A percentile compares a stretch with the other conserved stretches of the same genome.
Conservation (phyloP, 208 protist genomes). For the Leishmania major region DNA sequence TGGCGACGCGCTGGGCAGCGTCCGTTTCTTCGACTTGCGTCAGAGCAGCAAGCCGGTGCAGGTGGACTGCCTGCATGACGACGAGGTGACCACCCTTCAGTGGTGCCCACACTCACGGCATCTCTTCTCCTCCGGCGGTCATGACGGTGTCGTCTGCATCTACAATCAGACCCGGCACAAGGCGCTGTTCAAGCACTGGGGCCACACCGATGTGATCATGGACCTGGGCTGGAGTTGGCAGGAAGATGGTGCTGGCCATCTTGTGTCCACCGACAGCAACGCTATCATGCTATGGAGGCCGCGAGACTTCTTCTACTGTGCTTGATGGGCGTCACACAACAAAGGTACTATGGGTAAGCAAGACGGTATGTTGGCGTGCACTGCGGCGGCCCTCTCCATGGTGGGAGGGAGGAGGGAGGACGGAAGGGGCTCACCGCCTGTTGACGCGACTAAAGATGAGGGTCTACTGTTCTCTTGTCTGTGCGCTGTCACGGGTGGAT, state of each 20-base stretch:
- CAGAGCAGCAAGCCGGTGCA: constrained; percentile 49
- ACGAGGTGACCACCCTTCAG: constrained; percentile 65
- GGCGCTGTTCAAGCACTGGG: constrained; percentile 83
- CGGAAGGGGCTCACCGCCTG: not conserved
- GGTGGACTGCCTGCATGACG: constrained; percentile 53
- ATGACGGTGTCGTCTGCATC: constrained; percentile 78
- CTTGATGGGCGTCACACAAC: not conserved
- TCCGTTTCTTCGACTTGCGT: constrained; percentile 73
- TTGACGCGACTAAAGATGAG: not conserved
- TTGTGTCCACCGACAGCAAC: constrained; percentile 82
- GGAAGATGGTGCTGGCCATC: constrained; percentile 72
- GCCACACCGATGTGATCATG: constrained; percentile 82
- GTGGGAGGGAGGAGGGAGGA: not conserved
- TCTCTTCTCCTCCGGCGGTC: constrained; percentile 77
- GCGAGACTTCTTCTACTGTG: constrained; percentile 78
- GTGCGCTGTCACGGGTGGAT: not conserved
- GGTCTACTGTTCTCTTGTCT: not conserved
- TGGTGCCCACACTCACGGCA: constrained; percentile 89
- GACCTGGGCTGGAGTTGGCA: constrained; percentile 91
- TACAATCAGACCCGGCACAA: constrained; percentile 59
- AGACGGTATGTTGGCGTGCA: not conserved
- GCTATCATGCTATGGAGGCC: constrained; percentile 90
- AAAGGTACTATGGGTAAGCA: not conserved
- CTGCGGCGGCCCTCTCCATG: not conserved
- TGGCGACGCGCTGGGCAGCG: constrained; percentile 58